These are phyloP conservation scores for Russula virescens DNA, from an alignment of 768 basidiomycete species.

Conservation along the genomic window DNA sequence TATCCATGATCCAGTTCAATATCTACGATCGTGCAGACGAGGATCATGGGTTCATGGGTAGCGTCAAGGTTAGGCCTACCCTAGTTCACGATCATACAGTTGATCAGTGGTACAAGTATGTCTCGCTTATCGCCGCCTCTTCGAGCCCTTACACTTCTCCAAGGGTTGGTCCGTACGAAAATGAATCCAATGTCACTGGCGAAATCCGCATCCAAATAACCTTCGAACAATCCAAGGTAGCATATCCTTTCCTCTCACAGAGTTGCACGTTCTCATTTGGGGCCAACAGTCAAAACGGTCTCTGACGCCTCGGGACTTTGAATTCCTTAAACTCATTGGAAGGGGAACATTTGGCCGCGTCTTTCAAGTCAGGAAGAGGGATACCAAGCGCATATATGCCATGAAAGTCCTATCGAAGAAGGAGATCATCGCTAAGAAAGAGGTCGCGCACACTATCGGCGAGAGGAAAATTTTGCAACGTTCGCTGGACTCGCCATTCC, in stretches of 20 bases:
- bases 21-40: conserved; percentile 84
- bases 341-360: conserved; percentile 97
- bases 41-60: conserved; percentile 87
- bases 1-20: conserved; percentile 77
- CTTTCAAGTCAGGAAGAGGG: conserved; percentile 96
- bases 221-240: conserved; percentile 85
- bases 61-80: conserved; percentile 84
- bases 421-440: conserved; percentile 98
- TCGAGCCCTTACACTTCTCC: background rate
- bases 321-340: conserved; percentile 98
- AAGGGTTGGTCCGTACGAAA: conserved; percentile 70
- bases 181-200: conserved; percentile 73
- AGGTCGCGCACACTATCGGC: conserved; percentile 98
- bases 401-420: conserved; percentile 99
- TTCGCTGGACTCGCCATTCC: conserved; percentile 90
- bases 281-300: conserved; percentile 66
- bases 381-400: conserved; percentile 98
- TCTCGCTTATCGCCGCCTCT: conserved; percentile 25
- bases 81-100: conserved; percentile 91
- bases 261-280: background rate
- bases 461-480: conserved; percentile 98
- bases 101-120: conserved; percentile 96
- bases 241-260: conserved; percentile 27
- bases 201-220: conserved; percentile 94
- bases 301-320: conserved; percentile 92